phyloP scores from a whole-genome alignment of 108 stramenopile genomes.

The Nitzschia sp. region DNA sequence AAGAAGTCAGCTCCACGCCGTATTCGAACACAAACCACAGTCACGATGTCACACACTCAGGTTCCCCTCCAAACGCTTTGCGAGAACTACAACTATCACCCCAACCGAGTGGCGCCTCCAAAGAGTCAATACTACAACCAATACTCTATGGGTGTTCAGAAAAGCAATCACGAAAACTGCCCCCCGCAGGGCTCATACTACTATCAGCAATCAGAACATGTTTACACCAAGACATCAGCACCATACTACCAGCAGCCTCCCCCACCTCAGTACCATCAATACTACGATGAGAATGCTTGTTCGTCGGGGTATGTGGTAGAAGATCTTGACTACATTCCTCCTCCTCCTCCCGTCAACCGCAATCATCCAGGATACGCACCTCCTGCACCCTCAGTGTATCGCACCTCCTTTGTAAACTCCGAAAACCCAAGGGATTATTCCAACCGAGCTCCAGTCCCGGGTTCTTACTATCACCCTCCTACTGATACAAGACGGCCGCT shows the following conservation, averaged over 20 bases:
- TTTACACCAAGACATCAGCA: not conserved
- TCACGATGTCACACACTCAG: not conserved
- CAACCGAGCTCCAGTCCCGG: not conserved
- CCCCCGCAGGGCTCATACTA: too few species aligned
- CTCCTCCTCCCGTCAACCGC: not conserved
- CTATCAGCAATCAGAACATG: too few species aligned
- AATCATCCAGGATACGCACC: not conserved
- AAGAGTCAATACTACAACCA: too few species aligned
- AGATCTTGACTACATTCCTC: conserved; percentile 8
- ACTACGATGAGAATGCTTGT: conserved; percentile 1
- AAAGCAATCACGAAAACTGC: too few species aligned
- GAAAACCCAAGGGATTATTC: not conserved
- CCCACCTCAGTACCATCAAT: not conserved
- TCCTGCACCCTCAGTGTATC: not conserved
- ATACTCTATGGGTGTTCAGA: too few species aligned
- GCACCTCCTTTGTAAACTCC: not conserved
- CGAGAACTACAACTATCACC: conserved; percentile 2
- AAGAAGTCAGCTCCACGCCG: too few species aligned
- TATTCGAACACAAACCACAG: not conserved
- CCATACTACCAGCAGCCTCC: not conserved
- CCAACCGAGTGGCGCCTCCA: not conserved
- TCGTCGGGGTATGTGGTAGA: conserved; percentile 14
- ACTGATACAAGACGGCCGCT: too few species aligned
- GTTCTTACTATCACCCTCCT: not conserved
- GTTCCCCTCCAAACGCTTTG: not conserved